A percentile compares a stretch with the other conserved stretches of the same genome.
These are phyloP conservation scores for Massarina eburnea DNA, from an alignment of 2,329 filamentous ascomycete species.

Conservation along the genomic window DNA sequence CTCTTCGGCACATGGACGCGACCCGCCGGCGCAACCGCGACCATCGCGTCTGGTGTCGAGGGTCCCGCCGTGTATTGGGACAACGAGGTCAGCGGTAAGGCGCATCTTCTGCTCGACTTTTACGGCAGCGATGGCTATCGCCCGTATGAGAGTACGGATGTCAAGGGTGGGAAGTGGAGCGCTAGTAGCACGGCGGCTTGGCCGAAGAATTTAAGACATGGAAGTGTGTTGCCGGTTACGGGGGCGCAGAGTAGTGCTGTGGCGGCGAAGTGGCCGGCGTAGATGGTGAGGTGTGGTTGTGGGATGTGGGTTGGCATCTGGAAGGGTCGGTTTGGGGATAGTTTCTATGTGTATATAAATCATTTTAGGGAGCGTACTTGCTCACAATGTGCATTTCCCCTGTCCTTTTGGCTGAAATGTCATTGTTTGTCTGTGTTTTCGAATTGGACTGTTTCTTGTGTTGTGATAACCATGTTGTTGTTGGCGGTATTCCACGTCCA, in stretches of 20 bases:
- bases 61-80: conserved; percentile 39
- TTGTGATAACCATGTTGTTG: too few species aligned
- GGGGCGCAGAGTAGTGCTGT: conserved; percentile 48
- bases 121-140: conserved; percentile 52
- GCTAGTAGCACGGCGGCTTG: conserved; percentile 48
- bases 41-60: conserved; percentile 41
- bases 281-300: background rate
- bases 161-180: conserved; percentile 51
- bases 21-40: conserved; percentile 47
- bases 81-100: conserved; percentile 33
- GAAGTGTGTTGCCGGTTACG: conserved; percentile 54
- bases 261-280: conserved; percentile 23
- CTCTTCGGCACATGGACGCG: conserved; percentile 57
- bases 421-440: too few species aligned
- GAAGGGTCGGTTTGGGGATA: too few species aligned
- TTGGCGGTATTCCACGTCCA: too few species aligned
- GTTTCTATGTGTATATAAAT: too few species aligned
- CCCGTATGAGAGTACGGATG: conserved; percentile 51
- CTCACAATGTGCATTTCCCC: too few species aligned
- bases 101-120: conserved; percentile 51
- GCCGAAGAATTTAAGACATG: conserved; percentile 55
- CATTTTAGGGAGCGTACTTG: too few species aligned
- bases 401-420: too few species aligned
- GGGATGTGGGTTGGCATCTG: too few species aligned
- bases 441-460: too few species aligned